A percentile compares a stretch with the other conserved stretches of the same genome.
Conservation (phyloP, 2,329 filamentous ascomycete species). For the Podosphaera xanthii region DNA sequence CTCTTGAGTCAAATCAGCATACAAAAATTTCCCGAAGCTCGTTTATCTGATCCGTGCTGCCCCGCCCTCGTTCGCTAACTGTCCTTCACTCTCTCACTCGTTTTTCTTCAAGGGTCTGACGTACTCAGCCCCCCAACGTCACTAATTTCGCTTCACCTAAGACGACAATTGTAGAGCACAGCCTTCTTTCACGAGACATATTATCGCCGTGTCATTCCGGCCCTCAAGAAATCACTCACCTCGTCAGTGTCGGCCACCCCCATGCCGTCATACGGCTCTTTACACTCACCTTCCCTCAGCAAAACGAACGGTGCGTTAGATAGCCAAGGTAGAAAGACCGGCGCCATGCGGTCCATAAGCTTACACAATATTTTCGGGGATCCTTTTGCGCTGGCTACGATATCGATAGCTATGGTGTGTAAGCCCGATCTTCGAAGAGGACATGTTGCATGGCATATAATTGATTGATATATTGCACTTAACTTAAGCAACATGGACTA, state of each 20-base stretch:
- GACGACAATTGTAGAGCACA: background rate
- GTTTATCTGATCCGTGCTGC: background rate
- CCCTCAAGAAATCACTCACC: constrained; percentile 4
- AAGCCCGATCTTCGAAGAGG: background rate
- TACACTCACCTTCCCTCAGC: constrained; percentile 48
- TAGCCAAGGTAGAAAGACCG: constrained; percentile 26
- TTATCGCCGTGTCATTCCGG: constrained; percentile 4
- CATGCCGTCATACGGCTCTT: constrained; percentile 55
- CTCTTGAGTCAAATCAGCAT: background rate
- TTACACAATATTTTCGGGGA: constrained; percentile 84
- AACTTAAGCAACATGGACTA: no score
- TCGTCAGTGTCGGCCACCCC: constrained; percentile 4
- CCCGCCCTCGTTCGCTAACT: background rate
- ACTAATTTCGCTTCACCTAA: background rate
- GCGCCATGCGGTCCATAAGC: constrained; percentile 35
- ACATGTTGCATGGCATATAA: background rate
- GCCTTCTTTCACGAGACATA: constrained; percentile 1
- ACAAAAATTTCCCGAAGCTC: background rate
- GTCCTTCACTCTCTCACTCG: background rate
- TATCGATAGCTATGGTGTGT: constrained; percentile 74
- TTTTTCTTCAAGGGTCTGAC: background rate
- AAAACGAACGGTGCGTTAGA: constrained; percentile 59
- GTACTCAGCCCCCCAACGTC: background rate
- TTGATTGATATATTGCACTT: background rate
- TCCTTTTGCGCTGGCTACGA: constrained; percentile 82